Conservation (phyloP, 2,329 filamentous ascomycete species). For the Colletotrichum sp. region DNA sequence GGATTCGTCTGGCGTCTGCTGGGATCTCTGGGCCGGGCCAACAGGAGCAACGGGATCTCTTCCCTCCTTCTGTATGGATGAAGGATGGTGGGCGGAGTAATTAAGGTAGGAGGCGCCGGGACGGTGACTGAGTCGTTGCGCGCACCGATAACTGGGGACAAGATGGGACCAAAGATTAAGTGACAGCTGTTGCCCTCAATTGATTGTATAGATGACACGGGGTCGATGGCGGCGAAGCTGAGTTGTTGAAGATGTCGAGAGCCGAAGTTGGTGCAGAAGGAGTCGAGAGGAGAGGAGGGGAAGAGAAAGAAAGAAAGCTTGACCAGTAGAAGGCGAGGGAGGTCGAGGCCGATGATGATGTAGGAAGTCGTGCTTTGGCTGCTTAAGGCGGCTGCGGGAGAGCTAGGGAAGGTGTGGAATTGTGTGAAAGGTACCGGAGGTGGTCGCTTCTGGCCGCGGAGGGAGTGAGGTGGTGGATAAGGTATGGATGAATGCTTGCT, state of each 20-base stretch:
- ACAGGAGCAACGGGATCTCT: not conserved
- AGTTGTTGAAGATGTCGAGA: not conserved
- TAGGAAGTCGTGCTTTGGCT: not conserved
- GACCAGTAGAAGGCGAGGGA: not conserved
- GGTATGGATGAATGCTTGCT: not conserved
- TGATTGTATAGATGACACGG: constrained; percentile 15
- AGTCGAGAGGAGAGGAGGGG: not conserved
- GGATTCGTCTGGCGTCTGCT: not conserved
- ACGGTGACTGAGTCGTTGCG: constrained; percentile 18
- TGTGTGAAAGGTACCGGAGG: not conserved
- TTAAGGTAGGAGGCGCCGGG: not conserved
- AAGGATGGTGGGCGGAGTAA: constrained; percentile 2
- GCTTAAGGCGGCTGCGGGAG: not conserved
- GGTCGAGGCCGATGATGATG: constrained; percentile 18
- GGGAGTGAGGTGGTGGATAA: not conserved
- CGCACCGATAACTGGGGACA: constrained; percentile 15
- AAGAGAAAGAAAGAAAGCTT: not conserved
- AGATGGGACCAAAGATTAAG: constrained; percentile 19
- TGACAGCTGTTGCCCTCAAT: constrained; percentile 9
- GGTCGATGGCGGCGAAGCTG: not conserved
- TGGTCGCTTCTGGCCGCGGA: constrained; percentile 12
- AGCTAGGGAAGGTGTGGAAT: not conserved
- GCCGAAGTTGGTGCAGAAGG: not conserved
- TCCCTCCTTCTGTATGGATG: not conserved
- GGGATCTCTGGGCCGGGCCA: not conserved